phyloP scores from a whole-genome alignment of 1,139 yeast genomes.

The Hyphopichia fennica region DNA sequence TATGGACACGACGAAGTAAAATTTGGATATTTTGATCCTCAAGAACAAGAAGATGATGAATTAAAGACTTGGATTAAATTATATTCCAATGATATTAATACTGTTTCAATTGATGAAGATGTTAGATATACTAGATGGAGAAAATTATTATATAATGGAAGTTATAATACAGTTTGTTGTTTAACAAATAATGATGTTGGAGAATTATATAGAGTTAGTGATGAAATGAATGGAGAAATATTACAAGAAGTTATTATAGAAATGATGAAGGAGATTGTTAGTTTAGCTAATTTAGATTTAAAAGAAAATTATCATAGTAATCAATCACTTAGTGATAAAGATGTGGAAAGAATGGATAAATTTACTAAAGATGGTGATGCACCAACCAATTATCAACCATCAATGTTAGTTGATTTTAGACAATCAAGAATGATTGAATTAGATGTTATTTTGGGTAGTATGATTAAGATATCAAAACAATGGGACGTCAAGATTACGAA shows the following conservation, averaged over 20 bases:
- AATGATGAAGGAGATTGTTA: constrained; percentile 23
- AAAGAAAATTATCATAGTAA: constrained; percentile 3
- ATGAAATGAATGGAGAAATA: constrained; percentile 11
- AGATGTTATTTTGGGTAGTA: constrained; percentile 29
- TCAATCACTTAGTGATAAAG: constrained; percentile 3
- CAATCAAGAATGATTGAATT: constrained; percentile 30
- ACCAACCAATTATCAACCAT: constrained; percentile 25
- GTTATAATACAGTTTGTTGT: constrained; percentile 35
- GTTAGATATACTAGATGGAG: constrained; percentile 22
- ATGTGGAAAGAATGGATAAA: constrained; percentile 11
- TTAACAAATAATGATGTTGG: constrained; percentile 32
- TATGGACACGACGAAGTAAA: constrained; percentile 18
- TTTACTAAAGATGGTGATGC: constrained; percentile 19
- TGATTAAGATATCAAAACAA: constrained; percentile 13
- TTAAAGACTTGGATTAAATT: constrained; percentile 19
- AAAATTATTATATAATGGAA: constrained; percentile 34
- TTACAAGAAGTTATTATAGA: constrained; percentile 14
- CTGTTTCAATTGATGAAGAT: background rate
- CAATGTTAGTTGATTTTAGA: constrained; percentile 37
- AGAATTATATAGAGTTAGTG: constrained; percentile 9
- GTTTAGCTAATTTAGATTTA: constrained; percentile 25
- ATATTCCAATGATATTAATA: constrained; percentile 15
- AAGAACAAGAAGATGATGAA: constrained; percentile 3
- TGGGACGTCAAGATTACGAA: constrained; percentile 2
- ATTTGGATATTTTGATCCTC: constrained; percentile 21